Conservation (phyloP, 2,329 filamentous ascomycete genomes). For the Apiospora phragmitis region DNA sequence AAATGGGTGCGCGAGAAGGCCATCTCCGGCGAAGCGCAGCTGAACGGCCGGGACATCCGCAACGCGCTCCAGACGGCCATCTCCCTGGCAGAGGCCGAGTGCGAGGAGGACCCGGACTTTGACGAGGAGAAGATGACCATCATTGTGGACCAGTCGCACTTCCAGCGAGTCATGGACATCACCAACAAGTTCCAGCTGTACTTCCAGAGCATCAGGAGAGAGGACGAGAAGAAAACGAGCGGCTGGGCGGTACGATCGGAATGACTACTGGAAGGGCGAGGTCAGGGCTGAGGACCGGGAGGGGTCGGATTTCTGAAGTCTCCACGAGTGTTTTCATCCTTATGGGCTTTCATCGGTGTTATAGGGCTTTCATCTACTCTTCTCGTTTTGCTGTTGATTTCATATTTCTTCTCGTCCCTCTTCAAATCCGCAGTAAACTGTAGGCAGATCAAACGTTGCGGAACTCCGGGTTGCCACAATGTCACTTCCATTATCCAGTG, state of each 20-base stretch:
- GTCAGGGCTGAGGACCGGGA: background rate
- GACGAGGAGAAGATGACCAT: conserved; percentile 11
- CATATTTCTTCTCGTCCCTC: no score
- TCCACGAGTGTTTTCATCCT: no score
- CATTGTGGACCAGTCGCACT: conserved; percentile 11
- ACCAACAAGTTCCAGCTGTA: conserved; percentile 15
- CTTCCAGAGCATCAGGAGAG: conserved; percentile 15
- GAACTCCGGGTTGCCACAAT: no score
- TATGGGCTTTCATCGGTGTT: no score
- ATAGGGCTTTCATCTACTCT: no score
- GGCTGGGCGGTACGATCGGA: conserved; percentile 8
- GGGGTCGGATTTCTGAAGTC: background rate
- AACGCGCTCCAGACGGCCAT: conserved; percentile 45
- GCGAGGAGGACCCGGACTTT: conserved; percentile 32
- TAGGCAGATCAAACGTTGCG: no score
- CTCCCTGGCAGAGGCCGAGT: conserved; percentile 43
- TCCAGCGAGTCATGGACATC: conserved; percentile 7
- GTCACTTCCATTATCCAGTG: no score
- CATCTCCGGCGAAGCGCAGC: background rate
- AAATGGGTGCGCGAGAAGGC: conserved; percentile 14
- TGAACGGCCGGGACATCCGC: conserved; percentile 44
- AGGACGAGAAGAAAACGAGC: conserved; percentile 17
- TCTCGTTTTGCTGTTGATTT: no score
- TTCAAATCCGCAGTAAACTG: no score
- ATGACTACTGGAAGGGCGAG: background rate